Conservation (phyloP, 768 basidiomycete species). For the Rhodosporidiobolus odoratus region DNA sequence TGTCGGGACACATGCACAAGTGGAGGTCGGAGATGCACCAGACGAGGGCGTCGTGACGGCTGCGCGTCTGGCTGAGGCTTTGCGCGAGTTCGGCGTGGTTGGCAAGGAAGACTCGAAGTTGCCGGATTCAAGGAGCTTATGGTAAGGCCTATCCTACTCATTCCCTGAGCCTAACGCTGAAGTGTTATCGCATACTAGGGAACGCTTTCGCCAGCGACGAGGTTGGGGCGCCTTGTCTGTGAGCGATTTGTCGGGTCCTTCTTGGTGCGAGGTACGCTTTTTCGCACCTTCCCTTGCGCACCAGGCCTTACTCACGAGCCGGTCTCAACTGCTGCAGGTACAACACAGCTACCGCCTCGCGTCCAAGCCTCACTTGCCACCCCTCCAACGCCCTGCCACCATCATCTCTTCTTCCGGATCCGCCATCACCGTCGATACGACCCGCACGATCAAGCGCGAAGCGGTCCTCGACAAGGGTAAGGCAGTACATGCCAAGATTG, state of each 20-base stretch:
- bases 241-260: slow-evolving; percentile 14
- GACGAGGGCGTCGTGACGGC: too few species aligned
- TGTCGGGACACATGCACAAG: not conserved
- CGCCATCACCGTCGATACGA: slow-evolving; percentile 47
- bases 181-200: slow-evolving; percentile 12
- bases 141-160: not conserved
- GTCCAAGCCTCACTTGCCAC: slow-evolving; percentile 21
- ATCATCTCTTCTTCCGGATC: slow-evolving; percentile 13
- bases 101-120: not conserved
- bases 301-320: not conserved
- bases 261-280: slow-evolving; percentile 24
- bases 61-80: not conserved
- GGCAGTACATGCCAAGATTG: slow-evolving; percentile 71
- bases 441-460: slow-evolving; percentile 55
- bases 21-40: not conserved
- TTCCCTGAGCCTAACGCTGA: not conserved
- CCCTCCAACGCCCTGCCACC: slow-evolving; percentile 11
- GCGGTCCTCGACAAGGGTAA: slow-evolving; percentile 59
- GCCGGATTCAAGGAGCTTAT: not conserved
- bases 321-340: not conserved
- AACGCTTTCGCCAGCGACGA: slow-evolving; percentile 14
- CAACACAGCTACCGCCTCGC: slow-evolving; percentile 36
- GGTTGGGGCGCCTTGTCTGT: slow-evolving; percentile 25
- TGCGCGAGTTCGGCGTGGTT: not conserved
- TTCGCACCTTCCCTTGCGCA: too few species aligned